Percentiles rank a stretch among this genome's conserved stretches.
Evolutionary conservation across 768 basidiomycete genomes (phyloP).

Genomic region (Clathrus columnatus): DNA sequence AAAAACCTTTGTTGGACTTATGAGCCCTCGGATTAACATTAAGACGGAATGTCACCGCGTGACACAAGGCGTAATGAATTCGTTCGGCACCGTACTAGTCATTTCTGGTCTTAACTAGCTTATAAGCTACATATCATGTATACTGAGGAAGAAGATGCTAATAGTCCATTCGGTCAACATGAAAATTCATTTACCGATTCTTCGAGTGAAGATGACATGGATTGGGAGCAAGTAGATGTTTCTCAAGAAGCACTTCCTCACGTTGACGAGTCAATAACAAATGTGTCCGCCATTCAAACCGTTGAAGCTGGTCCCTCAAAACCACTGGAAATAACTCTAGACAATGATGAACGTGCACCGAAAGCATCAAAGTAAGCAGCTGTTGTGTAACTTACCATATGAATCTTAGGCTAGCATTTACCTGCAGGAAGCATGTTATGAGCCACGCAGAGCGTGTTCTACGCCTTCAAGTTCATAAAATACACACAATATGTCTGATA

Average conservation of each 20-base stretch:
- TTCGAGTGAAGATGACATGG: constrained; percentile 52
- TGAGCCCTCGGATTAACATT: too few species aligned
- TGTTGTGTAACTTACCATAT: background rate
- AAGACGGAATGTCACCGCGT: too few species aligned
- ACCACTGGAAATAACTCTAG: constrained; percentile 66
- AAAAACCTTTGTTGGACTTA: too few species aligned
- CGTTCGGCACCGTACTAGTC: background rate
- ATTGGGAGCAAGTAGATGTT: constrained; percentile 75
- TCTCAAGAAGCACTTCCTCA: constrained; percentile 22
- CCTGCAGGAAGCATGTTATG: constrained; percentile 37
- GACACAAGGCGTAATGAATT: too few species aligned
- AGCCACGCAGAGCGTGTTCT: constrained; percentile 57
- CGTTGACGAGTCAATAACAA: background rate
- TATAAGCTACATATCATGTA: background rate
- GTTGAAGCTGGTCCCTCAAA: constrained; percentile 24
- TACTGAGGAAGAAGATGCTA: background rate
- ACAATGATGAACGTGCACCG: constrained; percentile 31
- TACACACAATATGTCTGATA: constrained; percentile 79
- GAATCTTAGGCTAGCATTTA: constrained; percentile 10
- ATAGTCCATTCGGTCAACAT: background rate
- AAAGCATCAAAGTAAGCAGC: constrained; percentile 10
- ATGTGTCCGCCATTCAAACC: background rate
- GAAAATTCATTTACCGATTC: background rate
- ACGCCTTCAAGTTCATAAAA: constrained; percentile 78
- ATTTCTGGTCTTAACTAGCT: background rate